phyloP scores from a whole-genome alignment of 2,329 filamentous ascomycete genomes.

The Beauveria pseudobassiana region DNA sequence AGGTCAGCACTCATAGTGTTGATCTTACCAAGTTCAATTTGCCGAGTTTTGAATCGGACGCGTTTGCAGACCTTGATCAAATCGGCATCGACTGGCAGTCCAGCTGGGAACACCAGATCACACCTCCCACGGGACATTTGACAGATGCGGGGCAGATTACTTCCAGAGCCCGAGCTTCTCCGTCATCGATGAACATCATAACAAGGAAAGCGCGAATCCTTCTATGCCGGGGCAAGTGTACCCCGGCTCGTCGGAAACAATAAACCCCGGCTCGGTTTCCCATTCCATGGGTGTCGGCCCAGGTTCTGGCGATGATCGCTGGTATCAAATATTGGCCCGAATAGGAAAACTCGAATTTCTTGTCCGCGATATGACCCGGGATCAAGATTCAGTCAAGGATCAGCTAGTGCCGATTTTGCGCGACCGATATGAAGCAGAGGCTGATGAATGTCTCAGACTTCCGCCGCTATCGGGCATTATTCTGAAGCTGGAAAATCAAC shows the following conservation, averaged over 20 bases:
- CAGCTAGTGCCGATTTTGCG: too few species aligned
- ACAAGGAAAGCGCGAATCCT: background rate
- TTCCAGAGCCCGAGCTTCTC: background rate
- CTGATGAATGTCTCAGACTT: background rate
- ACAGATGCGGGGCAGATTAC: background rate
- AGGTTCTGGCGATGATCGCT: background rate
- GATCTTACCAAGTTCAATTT: background rate
- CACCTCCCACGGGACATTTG: background rate
- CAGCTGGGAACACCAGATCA: background rate
- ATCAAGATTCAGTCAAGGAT: background rate
- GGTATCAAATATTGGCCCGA: background rate
- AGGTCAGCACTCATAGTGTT: background rate
- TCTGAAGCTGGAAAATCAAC: background rate
- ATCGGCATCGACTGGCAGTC: background rate
- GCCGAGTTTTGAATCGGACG: background rate
- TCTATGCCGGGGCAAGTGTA: background rate
- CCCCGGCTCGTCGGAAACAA: background rate
- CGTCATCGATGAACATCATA: too few species aligned
- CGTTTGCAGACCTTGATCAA: background rate
- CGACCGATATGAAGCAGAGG: background rate
- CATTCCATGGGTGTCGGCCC: background rate
- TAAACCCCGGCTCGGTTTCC: background rate
- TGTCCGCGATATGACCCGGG: background rate
- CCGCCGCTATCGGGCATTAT: background rate
- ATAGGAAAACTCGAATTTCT: background rate